Conservation (phyloP, 1,139 yeast species). For the Candida smagusa region DNA sequence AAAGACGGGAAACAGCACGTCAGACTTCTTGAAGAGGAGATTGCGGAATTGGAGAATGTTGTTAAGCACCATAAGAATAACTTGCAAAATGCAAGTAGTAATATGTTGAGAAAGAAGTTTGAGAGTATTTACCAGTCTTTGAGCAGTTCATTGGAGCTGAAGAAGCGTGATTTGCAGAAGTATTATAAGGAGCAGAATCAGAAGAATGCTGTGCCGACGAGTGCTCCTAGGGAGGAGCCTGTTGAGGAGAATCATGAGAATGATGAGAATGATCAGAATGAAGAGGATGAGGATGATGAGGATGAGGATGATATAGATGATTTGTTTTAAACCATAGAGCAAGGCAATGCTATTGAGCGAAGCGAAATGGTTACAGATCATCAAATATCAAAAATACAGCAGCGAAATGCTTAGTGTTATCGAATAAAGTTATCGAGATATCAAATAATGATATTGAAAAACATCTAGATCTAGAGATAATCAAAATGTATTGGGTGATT, state of each 20-base stretch:
- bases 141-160: conserved; percentile 78
- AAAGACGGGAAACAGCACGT: conserved; percentile 57
- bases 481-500: too few species aligned
- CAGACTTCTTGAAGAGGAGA: conserved; percentile 80
- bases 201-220: conserved; percentile 17
- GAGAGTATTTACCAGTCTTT: conserved; percentile 77
- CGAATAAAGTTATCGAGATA: too few species aligned
- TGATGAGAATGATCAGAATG: conserved; percentile 7
- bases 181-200: conserved; percentile 25
- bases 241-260: conserved; percentile 13
- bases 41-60: conserved; percentile 75
- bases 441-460: too few species aligned
- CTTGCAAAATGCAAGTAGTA: conserved; percentile 75
- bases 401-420: too few species aligned
- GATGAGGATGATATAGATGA: conserved; percentile 12
- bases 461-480: too few species aligned
- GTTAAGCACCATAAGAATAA: conserved; percentile 75
- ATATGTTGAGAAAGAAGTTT: conserved; percentile 84
- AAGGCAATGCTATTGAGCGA: too few species aligned
- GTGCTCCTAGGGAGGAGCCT: conserved; percentile 12
- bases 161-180: conserved; percentile 63
- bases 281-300: conserved; percentile 17
- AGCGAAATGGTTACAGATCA: too few species aligned
- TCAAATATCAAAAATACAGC: too few species aligned
- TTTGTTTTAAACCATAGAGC: conserved; percentile 11